Conservation (phyloP, 768 basidiomycete species). For the Gelatoporia subvermispora region DNA sequence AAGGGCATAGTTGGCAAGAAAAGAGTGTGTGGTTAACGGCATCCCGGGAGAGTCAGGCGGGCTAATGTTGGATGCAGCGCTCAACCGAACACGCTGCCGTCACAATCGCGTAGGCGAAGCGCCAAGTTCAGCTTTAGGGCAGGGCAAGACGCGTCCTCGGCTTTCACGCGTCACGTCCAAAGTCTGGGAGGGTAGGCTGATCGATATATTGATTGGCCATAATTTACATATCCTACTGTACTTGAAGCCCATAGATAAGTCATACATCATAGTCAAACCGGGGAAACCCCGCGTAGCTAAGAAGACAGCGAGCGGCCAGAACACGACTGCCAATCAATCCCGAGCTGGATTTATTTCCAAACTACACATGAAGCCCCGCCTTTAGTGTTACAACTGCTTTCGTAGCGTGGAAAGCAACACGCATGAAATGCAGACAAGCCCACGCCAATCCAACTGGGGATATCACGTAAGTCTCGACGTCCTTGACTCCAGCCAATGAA, state of each 20-base stretch:
- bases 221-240: not conserved
- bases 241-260: not conserved
- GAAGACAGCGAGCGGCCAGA: not conserved
- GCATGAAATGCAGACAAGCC: slow-evolving; percentile 26
- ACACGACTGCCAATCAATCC: not conserved
- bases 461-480: not conserved
- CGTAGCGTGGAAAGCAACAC: slow-evolving; percentile 23
- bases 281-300: not conserved
- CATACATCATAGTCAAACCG: not conserved
- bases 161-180: too few species aligned
- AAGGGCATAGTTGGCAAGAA: not conserved
- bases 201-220: too few species aligned
- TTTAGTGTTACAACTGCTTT: slow-evolving; percentile 18
- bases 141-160: not conserved
- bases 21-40: not conserved
- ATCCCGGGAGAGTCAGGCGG: too few species aligned
- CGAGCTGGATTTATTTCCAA: not conserved
- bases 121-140: not conserved
- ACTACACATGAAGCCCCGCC: slow-evolving; percentile 14
- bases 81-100: too few species aligned
- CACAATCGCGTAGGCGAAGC: too few species aligned
- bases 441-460: slow-evolving; percentile 28
- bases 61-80: too few species aligned
- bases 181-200: too few species aligned
- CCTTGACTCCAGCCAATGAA: not conserved